Evolutionary conservation across 805 yeast genomes (phyloP), one percentile per base, ranked within the genome.

Genomic region (Zygosaccharomyces pseudorouxii): DNA sequence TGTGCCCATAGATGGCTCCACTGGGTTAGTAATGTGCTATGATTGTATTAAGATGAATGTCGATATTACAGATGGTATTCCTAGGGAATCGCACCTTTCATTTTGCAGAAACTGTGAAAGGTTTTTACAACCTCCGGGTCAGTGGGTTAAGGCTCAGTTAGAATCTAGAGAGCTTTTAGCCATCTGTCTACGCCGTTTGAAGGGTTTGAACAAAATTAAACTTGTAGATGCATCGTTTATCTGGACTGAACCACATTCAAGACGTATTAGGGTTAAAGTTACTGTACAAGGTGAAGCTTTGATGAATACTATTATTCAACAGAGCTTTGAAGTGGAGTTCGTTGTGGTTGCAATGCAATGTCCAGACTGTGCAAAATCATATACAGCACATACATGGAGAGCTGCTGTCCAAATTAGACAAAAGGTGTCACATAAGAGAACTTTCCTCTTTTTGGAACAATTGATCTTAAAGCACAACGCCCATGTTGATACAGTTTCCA

Each of bases 231-330:
- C 99, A 2, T 79, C 90, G 4, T 93, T 90, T 60, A 81, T 95
- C 53, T 93, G 99, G 99, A 93, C 99, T 0, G 99, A 93, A 72
- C 99, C 99, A 3, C 99, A 93, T 69, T 89, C 97, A 23, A 80
- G 99, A 69, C 84, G 99, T 74, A 81, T 92, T 52, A 82, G 89
- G 68, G 81, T 95, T 54, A 89, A 90, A 63, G 71, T 93, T 47
- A 89, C 97, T 0, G 96, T 93, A 27, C 98, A 92, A 70, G 97
- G 97, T 56, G 99, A 93, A 68, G 97, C 97, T 20, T 82, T 89
- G 80, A 76, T 84, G 25, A 89, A 88, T 63, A 88, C 97, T 22
- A 86, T 92, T 55, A 81, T 93, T 29, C 97, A 95, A 65, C 99
- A 93, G 71, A 79, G 86, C 22, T 89, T 92, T 65, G 97, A 88